phyloP scores from a whole-genome alignment of 169 alveolate genomes.

The Plasmodium malariae region DNA sequence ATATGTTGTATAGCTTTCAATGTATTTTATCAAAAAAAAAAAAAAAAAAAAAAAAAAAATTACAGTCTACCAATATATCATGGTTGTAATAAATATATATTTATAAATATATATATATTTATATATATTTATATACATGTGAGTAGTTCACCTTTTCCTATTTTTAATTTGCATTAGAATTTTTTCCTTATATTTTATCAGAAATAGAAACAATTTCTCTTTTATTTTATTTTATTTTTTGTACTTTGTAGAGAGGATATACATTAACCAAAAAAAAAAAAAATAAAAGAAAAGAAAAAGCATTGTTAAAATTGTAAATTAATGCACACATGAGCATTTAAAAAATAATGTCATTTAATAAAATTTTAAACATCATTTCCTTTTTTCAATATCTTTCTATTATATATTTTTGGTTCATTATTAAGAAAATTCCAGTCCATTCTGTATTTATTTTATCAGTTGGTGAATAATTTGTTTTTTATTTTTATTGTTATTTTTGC shows the following conservation, averaged over 20 bases:
- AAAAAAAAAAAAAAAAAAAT: background rate
- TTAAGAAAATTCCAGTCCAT: background rate
- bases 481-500: no score
- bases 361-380: constrained; percentile 14
- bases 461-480: background rate
- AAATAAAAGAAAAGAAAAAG: constrained; percentile 11
- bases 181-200: background rate
- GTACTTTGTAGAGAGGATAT: constrained; percentile 9
- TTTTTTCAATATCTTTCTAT: constrained; percentile 8
- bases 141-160: constrained; percentile 14
- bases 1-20: constrained; percentile 6
- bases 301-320: constrained; percentile 11
- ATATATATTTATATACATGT: background rate
- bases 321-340: constrained; percentile 72
- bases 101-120: background rate
- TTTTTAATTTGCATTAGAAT: constrained; percentile 14
- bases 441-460: background rate
- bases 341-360: background rate
- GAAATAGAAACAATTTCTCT: constrained; percentile 19
- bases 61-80: background rate
- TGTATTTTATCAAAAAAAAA: background rate
- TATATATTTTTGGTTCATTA: background rate
- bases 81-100: background rate
- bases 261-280: background rate
- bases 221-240: constrained; percentile 3